Evolutionary conservation across 441 rosid genomes (phyloP).

Genomic region (Gossypium gossypioides): DNA sequence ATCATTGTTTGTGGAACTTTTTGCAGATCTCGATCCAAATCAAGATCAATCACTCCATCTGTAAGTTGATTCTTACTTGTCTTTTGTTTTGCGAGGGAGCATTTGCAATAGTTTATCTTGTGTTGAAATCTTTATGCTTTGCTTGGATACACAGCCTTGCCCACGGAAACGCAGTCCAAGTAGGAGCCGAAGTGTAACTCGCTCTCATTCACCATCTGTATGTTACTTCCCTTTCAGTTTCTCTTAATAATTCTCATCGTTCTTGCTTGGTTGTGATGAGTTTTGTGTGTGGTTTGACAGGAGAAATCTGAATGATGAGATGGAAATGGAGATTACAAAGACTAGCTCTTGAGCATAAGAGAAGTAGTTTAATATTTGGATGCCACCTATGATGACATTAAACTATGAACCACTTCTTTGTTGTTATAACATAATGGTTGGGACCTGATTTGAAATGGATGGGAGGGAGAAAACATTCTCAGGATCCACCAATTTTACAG

Average conservation of each 20-base stretch:
- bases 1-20: constrained; percentile 26
- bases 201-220: constrained; percentile 32
- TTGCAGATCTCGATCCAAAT: constrained; percentile 59
- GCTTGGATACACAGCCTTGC: constrained; percentile 17
- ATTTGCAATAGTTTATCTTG: no score
- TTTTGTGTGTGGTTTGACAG: constrained; percentile 22
- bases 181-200: constrained; percentile 22
- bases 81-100: no score
- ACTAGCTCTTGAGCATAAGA: no score
- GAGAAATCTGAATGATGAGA: constrained; percentile 32
- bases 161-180: constrained; percentile 12
- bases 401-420: neutral
- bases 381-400: neutral
- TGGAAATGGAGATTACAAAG: neutral
- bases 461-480: no score
- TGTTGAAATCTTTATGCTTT: no score
- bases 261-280: neutral
- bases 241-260: no score
- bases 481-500: neutral
- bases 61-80: constrained; percentile 29
- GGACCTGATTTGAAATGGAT: neutral
- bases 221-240: neutral
- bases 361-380: neutral
- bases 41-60: constrained; percentile 44
- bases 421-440: neutral